Conservation (phyloP, 1,284 basidiomycete genomes). For the Omphalotus olearius region DNA sequence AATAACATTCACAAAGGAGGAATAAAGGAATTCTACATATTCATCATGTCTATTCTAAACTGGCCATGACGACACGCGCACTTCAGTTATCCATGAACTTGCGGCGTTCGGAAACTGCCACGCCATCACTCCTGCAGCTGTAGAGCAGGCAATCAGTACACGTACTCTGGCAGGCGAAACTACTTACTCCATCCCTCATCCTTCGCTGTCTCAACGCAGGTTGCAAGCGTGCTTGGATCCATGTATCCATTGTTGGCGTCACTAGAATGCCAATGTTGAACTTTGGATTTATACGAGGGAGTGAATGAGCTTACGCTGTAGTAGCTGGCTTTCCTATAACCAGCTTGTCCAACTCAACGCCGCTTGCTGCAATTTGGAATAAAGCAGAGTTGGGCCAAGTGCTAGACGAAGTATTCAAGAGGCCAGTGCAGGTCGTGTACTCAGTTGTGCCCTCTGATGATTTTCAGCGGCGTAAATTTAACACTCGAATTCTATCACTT, state of each 20-base stretch:
- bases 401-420: constrained; percentile 48
- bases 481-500: constrained; percentile 10
- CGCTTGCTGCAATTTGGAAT: constrained; percentile 44
- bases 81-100: constrained; percentile 8
- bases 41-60: neutral
- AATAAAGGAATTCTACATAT: too few species aligned
- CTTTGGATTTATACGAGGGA: neutral
- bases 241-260: constrained; percentile 37
- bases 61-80: constrained; percentile 3
- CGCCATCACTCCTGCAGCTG: constrained; percentile 46
- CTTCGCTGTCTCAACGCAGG: constrained; percentile 39
- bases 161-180: neutral
- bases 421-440: constrained; percentile 53
- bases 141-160: neutral
- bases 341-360: constrained; percentile 37
- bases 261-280: constrained; percentile 2
- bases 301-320: constrained; percentile 15
- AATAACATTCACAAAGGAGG: too few species aligned
- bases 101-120: constrained; percentile 40
- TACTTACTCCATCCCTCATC: constrained; percentile 40
- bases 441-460: constrained; percentile 50
- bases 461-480: constrained; percentile 5
- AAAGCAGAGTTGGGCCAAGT: constrained; percentile 46
- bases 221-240: constrained; percentile 35
- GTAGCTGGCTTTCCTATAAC: constrained; percentile 51